These are phyloP conservation scores for Penicillium hordei DNA, from an alignment of 2,329 filamentous ascomycete genomes.

Conservation along the genomic window DNA sequence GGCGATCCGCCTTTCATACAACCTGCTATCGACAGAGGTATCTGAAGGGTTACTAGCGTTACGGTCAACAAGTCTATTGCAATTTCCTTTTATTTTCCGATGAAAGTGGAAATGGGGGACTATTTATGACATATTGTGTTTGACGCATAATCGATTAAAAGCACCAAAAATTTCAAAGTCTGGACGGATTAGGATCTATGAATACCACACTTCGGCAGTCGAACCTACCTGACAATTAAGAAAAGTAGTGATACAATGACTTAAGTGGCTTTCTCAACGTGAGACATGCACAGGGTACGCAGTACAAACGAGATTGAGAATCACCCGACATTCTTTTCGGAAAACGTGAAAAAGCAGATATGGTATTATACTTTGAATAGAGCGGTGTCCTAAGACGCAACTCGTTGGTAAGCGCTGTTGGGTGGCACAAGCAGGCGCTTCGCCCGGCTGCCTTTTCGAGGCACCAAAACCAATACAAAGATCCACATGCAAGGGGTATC, in stretches of 20 bases:
- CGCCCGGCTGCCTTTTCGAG: not conserved
- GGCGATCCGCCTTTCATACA: not conserved
- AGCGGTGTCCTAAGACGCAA: not conserved
- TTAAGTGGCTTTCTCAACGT: not conserved
- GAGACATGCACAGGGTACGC: not conserved
- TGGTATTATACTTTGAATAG: no score
- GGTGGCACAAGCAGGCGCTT: not conserved
- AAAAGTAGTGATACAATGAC: not conserved
- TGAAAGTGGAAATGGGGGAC: no score
- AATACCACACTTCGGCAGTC: no score
- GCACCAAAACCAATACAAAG: not conserved
- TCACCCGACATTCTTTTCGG: not conserved
- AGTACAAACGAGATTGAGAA: not conserved
- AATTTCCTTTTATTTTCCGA: no score
- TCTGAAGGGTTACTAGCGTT: no score
- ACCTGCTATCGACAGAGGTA: not conserved
- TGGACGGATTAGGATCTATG: no score
- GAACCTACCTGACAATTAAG: slow-evolving; percentile 31
- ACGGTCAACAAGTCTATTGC: no score
- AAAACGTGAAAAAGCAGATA: not conserved
- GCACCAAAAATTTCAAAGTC: no score
- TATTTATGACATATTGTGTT: no score
- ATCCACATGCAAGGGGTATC: not conserved
- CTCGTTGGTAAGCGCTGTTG: not conserved
- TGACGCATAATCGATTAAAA: no score